Percentiles rank a stretch among this genome's conserved stretches.
Evolutionary conservation across 352 stramenopile species (phyloP).

Genomic region (Phytophthora multivora): DNA sequence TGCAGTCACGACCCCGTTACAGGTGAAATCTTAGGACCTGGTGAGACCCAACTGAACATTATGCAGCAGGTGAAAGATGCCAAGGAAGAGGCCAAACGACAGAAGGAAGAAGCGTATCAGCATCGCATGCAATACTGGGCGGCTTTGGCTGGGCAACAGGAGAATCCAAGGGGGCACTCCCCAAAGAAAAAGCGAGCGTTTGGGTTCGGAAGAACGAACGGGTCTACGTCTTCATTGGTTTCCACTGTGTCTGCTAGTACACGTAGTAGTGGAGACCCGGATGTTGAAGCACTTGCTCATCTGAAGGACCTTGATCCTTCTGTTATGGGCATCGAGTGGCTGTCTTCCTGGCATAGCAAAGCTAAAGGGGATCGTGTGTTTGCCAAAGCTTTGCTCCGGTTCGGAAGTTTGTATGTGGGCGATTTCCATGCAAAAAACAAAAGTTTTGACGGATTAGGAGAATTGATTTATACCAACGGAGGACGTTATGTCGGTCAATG

Average conservation of each 20-base stretch:
- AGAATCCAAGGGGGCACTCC: constrained; percentile 18
- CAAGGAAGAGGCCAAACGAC: constrained; percentile 44
- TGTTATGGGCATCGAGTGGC: constrained; percentile 51
- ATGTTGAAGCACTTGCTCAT: constrained; percentile 16
- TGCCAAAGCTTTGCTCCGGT: constrained; percentile 65
- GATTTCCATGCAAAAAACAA: constrained; percentile 56
- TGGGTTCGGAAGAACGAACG: constrained; percentile 32
- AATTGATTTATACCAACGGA: constrained; percentile 85
- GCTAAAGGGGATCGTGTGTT: constrained; percentile 43
- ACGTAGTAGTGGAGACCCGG: not conserved
- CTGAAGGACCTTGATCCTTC: constrained; percentile 37
- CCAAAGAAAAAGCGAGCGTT: constrained; percentile 44
- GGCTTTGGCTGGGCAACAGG: constrained; percentile 43
- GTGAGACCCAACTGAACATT: constrained; percentile 56
- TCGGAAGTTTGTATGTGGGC: constrained; percentile 78
- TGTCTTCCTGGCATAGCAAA: constrained; percentile 52
- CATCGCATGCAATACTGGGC: constrained; percentile 74
- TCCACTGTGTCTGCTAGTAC: not conserved
- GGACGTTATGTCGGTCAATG: constrained; percentile 89
- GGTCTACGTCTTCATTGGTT: not conserved
- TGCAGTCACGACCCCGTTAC: constrained; percentile 63
- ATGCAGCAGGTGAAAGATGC: constrained; percentile 49
- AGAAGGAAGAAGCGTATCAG: constrained; percentile 65
- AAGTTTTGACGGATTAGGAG: constrained; percentile 78
- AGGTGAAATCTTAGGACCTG: constrained; percentile 62